Evolutionary conservation across 2,329 filamentous ascomycete species (phyloP).

Genomic region (Diaporthe nobilis): DNA sequence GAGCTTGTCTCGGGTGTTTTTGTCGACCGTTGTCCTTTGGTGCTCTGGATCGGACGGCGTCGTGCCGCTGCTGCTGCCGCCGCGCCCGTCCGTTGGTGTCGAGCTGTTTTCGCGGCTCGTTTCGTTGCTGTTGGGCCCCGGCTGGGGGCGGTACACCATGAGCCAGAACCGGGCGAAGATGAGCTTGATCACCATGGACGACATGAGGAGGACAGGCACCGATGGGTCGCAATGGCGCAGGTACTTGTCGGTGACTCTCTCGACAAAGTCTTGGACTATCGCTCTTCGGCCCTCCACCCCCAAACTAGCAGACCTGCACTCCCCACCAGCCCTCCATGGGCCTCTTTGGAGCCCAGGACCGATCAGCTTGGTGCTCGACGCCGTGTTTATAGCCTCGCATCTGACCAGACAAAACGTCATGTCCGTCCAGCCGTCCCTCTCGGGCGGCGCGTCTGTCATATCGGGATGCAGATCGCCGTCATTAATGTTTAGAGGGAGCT

Average conservation of each 20-base stretch:
- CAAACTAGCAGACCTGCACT: accelerated
- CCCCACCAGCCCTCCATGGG: background rate
- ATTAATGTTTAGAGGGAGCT: conserved; percentile 66
- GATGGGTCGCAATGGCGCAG: conserved; percentile 31
- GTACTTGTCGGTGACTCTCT: conserved; percentile 17
- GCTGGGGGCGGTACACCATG: conserved; percentile 23
- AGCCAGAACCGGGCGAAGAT: conserved; percentile 38
- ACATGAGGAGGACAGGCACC: conserved; percentile 6
- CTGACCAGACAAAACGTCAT: conserved; percentile 58
- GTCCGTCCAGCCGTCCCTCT: conserved; percentile 65
- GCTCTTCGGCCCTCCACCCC: background rate
- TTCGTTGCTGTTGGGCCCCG: background rate
- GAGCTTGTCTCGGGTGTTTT: conserved; percentile 70
- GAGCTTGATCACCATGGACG: conserved; percentile 14
- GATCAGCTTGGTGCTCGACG: conserved; percentile 22
- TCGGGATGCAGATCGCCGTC: conserved; percentile 61
- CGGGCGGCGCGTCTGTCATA: conserved; percentile 59
- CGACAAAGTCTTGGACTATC: conserved; percentile 25
- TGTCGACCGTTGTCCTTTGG: background rate
- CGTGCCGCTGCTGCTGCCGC: too few relatives aligned
- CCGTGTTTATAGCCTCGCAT: conserved; percentile 52
- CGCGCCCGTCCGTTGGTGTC: background rate
- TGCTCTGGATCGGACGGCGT: background rate
- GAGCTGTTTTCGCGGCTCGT: background rate
- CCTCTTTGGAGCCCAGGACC: conserved; percentile 3